A percentile compares a stretch with the other conserved stretches of the same genome.
Evolutionary conservation across 495 filamentous ascomycete species (phyloP).

Genomic region (Gamarada debralockiae): DNA sequence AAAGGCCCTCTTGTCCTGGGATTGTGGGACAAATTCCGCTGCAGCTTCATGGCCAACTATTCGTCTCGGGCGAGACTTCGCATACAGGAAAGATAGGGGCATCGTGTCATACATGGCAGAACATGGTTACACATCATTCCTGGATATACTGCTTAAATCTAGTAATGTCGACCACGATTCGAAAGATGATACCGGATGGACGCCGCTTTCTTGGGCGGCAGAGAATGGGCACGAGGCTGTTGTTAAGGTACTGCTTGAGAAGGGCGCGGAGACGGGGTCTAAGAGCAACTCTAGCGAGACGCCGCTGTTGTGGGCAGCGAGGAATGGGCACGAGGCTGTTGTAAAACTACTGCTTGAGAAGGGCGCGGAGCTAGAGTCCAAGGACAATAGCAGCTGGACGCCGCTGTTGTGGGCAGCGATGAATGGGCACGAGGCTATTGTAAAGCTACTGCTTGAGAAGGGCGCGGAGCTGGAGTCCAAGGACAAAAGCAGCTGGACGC

Average conservation of each 20-base stretch:
- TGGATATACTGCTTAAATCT: not conserved
- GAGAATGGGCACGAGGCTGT: conserved; percentile 22
- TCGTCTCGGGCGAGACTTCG: not conserved
- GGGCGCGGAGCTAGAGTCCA: not conserved
- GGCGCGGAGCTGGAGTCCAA: not conserved
- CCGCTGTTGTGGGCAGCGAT: no score
- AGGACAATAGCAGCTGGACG: not conserved
- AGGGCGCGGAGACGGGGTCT: not conserved
- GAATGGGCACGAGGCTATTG: no score
- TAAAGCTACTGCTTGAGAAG: not conserved
- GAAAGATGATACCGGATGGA: not conserved
- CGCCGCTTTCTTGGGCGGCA: conserved; percentile 29
- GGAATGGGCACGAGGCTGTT: conserved; percentile 8
- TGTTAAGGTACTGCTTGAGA: conserved; percentile 27
- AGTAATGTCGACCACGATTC: not conserved
- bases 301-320: not conserved
- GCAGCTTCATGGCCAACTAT: not conserved
- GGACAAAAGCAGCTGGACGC: not conserved
- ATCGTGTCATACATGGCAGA: not conserved
- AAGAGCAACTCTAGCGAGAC: not conserved
- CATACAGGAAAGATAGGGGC: conserved; percentile 6
- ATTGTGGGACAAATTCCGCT: not conserved
- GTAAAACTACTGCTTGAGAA: conserved; percentile 9
- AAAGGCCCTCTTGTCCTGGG: conserved; percentile 25
- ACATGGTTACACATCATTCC: not conserved